phyloP scores from a whole-genome alignment of 2,329 filamentous ascomycete genomes.

The Diplodia scrobiculata region DNA sequence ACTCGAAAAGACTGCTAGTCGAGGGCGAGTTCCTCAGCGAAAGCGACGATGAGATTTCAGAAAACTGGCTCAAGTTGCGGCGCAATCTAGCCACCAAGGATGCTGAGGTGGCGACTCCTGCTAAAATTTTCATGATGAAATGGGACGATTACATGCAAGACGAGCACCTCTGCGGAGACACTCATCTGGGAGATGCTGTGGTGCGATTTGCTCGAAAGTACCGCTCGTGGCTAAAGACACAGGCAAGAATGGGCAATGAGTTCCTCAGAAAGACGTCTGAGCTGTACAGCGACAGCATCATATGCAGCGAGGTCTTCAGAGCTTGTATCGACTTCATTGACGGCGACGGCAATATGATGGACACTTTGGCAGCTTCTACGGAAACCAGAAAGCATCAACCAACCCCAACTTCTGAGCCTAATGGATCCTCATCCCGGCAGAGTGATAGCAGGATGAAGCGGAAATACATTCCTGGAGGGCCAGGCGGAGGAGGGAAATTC shows the following conservation, averaged over 20 bases:
- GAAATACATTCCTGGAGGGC: constrained; percentile 14
- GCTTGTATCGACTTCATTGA: constrained; percentile 31
- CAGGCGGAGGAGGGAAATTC: constrained; percentile 5
- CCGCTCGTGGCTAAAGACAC: constrained; percentile 32
- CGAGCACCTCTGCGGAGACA: constrained; percentile 42
- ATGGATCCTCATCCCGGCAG: not conserved
- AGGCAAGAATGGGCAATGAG: constrained; percentile 34
- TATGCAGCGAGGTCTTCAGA: constrained; percentile 34
- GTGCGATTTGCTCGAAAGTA: constrained; percentile 45
- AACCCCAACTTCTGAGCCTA: not conserved
- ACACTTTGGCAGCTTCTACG: not conserved
- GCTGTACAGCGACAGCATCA: constrained; percentile 37
- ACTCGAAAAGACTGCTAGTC: constrained; percentile 44
- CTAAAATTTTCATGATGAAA: constrained; percentile 42
- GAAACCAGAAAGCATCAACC: not conserved
- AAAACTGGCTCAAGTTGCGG: constrained; percentile 41
- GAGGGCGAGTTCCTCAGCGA: constrained; percentile 47
- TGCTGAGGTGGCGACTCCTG: constrained; percentile 28
- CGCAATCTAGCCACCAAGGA: constrained; percentile 37
- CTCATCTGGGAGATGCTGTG: constrained; percentile 43
- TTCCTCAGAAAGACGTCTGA: constrained; percentile 42
- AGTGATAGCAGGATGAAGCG: not conserved
- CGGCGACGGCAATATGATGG: not conserved
- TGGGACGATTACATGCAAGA: constrained; percentile 45
- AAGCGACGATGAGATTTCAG: constrained; percentile 43